These are phyloP conservation scores for Pseudogymnoascus sp. DNA, from an alignment of 2,329 filamentous ascomycete species.

Conservation along the genomic window DNA sequence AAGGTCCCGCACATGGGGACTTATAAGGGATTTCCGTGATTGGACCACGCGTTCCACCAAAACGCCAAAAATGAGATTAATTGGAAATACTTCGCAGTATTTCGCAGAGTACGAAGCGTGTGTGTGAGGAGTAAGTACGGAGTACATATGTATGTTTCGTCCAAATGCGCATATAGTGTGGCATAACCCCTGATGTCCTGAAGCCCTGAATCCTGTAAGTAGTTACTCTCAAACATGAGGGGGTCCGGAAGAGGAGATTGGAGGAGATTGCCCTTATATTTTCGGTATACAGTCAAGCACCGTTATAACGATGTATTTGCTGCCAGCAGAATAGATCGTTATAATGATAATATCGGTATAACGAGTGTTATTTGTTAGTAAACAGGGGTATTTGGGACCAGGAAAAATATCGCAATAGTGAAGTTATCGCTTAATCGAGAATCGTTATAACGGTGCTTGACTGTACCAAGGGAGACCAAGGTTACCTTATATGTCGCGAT, in stretches of 20 bases:
- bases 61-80: not conserved
- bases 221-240: not conserved
- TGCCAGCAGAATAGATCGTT: too few relatives aligned
- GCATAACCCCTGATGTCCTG: not conserved
- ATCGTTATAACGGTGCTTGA: too few relatives aligned
- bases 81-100: not conserved
- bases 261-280: not conserved
- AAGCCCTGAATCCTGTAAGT: not conserved
- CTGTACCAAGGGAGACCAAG: too few relatives aligned
- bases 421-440: too few relatives aligned
- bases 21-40: not conserved
- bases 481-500: not conserved
- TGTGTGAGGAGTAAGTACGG: not conserved
- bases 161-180: not conserved
- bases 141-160: not conserved
- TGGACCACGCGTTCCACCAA: not conserved
- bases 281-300: too few relatives aligned
- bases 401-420: too few relatives aligned
- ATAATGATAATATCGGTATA: too few relatives aligned
- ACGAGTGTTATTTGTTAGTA: too few relatives aligned
- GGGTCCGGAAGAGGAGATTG: not conserved
- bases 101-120: not conserved
- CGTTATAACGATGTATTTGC: too few relatives aligned
- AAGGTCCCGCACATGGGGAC: not conserved
- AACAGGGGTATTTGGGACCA: too few relatives aligned